A percentile compares a stretch with the other conserved stretches of the same genome.
Conservation (phyloP, 495 filamentous ascomycete genomes). For the Hypoxylon fragiforme region DNA sequence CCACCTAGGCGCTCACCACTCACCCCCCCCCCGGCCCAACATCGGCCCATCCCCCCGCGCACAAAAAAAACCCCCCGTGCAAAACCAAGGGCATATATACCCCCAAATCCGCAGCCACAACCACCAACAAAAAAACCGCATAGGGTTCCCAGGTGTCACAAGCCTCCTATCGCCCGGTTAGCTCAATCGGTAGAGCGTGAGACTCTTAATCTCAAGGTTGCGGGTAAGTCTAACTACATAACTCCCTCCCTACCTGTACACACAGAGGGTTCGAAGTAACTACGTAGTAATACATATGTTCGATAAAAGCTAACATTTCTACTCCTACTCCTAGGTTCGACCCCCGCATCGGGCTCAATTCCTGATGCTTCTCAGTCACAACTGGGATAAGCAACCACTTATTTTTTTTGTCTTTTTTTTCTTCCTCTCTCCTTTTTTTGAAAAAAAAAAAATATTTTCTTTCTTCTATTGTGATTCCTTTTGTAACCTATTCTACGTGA, state of each 20-base stretch:
- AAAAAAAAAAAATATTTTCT: not conserved
- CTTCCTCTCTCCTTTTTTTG: not conserved
- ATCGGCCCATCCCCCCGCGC: too few relatives aligned
- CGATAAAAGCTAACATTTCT: too few relatives aligned
- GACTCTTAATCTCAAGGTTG: slow-evolving; percentile 80
- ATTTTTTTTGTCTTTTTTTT: slow-evolving; percentile 17
- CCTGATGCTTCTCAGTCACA: slow-evolving; percentile 34
- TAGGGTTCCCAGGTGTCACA: too few relatives aligned
- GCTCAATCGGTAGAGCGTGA: slow-evolving; percentile 85
- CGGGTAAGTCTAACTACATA: slow-evolving; percentile 43
- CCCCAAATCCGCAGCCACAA: not conserved
- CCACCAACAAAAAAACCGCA: not conserved
- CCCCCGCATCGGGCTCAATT: slow-evolving; percentile 49
- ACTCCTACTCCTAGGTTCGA: slow-evolving; percentile 41
- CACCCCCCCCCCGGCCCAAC: too few relatives aligned
- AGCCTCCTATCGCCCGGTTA: slow-evolving; percentile 56
- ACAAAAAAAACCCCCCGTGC: too few relatives aligned
- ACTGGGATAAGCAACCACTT: slow-evolving; percentile 22
- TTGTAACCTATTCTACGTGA: slow-evolving; percentile 14
- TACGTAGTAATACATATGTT: too few relatives aligned
- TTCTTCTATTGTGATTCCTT: not conserved
- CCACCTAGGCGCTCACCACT: too few relatives aligned
- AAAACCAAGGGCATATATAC: too few relatives aligned
- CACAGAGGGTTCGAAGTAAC: too few relatives aligned
- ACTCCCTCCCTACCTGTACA: not conserved